phyloP scores from a whole-genome alignment of 257 asterid species.

The Solanum ossicruentum region DNA sequence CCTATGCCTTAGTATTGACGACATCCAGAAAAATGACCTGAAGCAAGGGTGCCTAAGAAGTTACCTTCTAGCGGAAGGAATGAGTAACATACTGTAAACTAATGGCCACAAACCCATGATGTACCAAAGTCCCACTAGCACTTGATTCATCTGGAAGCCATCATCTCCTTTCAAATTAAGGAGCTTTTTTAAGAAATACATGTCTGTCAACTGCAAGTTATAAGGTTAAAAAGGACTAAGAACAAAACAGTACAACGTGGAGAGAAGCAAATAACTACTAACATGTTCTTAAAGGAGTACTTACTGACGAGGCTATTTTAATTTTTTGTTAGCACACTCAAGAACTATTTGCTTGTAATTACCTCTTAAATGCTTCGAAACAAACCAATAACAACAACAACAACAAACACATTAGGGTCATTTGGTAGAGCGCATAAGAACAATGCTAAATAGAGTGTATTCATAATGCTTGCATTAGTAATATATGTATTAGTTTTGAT shows the following conservation, averaged over 20 bases:
- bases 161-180: conserved; percentile 76
- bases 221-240: neutral
- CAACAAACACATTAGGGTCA: too few species aligned
- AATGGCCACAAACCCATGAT: conserved; percentile 93
- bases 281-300: neutral
- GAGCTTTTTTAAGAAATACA: conserved; percentile 67
- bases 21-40: neutral
- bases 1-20: neutral
- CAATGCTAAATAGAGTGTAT: too few species aligned
- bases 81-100: conserved; percentile 67
- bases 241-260: neutral
- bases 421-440: too few species aligned
- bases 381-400: neutral
- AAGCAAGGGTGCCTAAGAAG: neutral
- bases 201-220: conserved; percentile 44
- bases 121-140: conserved; percentile 68
- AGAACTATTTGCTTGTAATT: neutral
- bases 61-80: conserved; percentile 90
- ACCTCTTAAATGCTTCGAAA: neutral
- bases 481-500: too few species aligned
- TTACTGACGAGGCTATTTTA: neutral
- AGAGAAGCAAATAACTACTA: neutral
- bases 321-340: neutral
- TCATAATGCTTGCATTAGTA: too few species aligned
- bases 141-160: conserved; percentile 78